These are phyloP conservation scores for Reticulascus tulasneorum DNA, from an alignment of 2,329 filamentous ascomycete genomes.

Conservation along the genomic window DNA sequence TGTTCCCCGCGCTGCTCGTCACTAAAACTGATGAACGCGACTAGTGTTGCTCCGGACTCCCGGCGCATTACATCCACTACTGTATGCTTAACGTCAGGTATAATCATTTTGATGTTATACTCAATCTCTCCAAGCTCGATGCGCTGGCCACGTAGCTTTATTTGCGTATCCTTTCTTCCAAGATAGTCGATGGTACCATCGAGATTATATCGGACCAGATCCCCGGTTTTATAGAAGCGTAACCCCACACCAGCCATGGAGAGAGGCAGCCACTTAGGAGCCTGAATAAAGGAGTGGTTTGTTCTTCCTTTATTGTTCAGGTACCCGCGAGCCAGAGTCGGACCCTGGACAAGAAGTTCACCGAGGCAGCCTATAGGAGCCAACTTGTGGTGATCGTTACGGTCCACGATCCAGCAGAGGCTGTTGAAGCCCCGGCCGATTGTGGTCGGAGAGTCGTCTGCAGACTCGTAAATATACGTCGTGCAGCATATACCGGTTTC, in stretches of 20 bases:
- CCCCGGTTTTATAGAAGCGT: constrained; percentile 7
- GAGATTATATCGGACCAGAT: background rate
- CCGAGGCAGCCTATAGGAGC: constrained; percentile 2
- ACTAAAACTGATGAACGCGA: background rate
- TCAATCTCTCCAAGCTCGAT: constrained; percentile 6
- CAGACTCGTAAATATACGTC: background rate
- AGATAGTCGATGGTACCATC: constrained; percentile 2
- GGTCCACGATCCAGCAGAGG: constrained; percentile 19
- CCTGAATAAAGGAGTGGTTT: background rate
- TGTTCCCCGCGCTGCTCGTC: background rate
- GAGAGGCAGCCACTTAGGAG: background rate
- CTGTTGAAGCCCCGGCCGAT: background rate
- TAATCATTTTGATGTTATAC: background rate
- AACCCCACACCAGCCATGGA: background rate
- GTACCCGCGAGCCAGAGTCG: background rate
- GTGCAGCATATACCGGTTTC: constrained; percentile 14
- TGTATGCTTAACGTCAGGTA: constrained; percentile 6
- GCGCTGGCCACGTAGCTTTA: constrained; percentile 12
- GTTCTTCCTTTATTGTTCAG: background rate
- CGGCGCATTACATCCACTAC: background rate
- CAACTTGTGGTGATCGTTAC: constrained; percentile 6
- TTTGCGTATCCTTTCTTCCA: constrained; percentile 14
- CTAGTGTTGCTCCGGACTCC: constrained; percentile 1
- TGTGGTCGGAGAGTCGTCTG: background rate
- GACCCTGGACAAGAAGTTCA: constrained; percentile 4